These are phyloP conservation scores for Tephrocybe rancida DNA, from an alignment of 768 basidiomycete species.

Conservation along the genomic window DNA sequence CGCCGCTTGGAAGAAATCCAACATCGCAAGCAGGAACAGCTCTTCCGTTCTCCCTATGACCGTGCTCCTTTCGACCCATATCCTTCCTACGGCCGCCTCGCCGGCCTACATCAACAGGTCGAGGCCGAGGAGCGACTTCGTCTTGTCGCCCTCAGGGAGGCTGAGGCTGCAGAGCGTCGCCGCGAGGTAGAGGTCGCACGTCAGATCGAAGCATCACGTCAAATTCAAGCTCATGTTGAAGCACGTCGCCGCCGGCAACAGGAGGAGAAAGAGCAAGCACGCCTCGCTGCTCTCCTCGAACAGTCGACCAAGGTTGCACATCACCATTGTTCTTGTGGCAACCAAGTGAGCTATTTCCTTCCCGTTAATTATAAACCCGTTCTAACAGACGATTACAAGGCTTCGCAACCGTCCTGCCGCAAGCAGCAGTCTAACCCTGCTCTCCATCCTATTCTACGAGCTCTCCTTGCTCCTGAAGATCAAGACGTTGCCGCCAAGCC, in stretches of 20 bases:
- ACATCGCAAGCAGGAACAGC: slow-evolving; percentile 10
- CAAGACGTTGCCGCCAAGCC: background rate
- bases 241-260: slow-evolving; percentile 3
- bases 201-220: background rate
- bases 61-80: slow-evolving; percentile 1
- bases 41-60: slow-evolving; percentile 5
- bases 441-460: background rate
- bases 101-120: slow-evolving; percentile 10
- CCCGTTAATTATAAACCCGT: background rate
- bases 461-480: background rate
- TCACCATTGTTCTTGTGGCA: background rate
- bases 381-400: slow-evolving; percentile 1
- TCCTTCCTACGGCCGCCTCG: slow-evolving; percentile 10
- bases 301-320: background rate
- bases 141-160: slow-evolving; percentile 3
- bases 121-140: slow-evolving; percentile 14
- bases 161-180: slow-evolving; percentile 8
- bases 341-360: slow-evolving; percentile 2
- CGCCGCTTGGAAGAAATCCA: slow-evolving; percentile 24
- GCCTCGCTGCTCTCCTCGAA: background rate
- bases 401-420: background rate
- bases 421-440: background rate
- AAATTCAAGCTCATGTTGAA: slow-evolving; percentile 3
- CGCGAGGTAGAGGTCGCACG: slow-evolving; percentile 9
- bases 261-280: slow-evolving; percentile 3